Evolutionary conservation across 176 grass and related monocot species (phyloP).

Genomic region (Cymbopogon citratus): DNA sequence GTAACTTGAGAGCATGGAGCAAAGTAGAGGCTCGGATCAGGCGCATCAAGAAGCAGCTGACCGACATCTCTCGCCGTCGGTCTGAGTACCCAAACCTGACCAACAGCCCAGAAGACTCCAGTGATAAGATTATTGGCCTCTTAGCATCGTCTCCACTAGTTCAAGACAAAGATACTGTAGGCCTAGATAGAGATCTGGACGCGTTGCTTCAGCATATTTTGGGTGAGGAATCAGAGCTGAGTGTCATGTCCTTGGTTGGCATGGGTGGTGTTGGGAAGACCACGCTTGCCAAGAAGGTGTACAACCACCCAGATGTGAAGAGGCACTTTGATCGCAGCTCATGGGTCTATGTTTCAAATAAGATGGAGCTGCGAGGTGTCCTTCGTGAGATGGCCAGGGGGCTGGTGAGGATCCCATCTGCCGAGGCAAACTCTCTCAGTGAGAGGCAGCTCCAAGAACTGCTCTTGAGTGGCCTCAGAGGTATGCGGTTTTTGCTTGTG

Average conservation of each 20-base stretch:
- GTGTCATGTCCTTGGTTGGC: conserved; percentile 28
- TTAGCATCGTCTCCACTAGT: conserved; percentile 28
- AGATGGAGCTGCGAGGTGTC: background rate
- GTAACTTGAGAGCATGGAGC: background rate
- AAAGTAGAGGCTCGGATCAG: conserved; percentile 12
- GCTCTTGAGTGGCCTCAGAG: conserved; percentile 20
- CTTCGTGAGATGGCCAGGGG: conserved; percentile 27
- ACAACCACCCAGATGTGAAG: conserved; percentile 29
- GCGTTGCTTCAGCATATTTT: background rate
- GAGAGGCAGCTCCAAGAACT: conserved; percentile 30
- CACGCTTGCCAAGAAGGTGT: conserved; percentile 40
- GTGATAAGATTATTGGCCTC: conserved; percentile 4
- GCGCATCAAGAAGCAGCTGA: conserved; percentile 18
- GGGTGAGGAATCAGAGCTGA: background rate
- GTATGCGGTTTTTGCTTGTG: conserved; percentile 35
- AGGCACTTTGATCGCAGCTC: conserved; percentile 22
- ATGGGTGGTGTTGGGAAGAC: conserved; percentile 51
- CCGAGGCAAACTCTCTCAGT: background rate
- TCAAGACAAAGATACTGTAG: conserved; percentile 32
- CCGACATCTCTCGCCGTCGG: conserved; percentile 8
- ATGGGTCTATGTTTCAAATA: conserved; percentile 38
- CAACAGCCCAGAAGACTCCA: background rate
- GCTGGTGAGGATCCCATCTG: conserved; percentile 33
- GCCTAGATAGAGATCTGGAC: conserved; percentile 16
- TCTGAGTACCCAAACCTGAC: background rate